These are phyloP conservation scores for Spathaspora sp. DNA, from an alignment of 1,139 yeast species.

Conservation along the genomic window DNA sequence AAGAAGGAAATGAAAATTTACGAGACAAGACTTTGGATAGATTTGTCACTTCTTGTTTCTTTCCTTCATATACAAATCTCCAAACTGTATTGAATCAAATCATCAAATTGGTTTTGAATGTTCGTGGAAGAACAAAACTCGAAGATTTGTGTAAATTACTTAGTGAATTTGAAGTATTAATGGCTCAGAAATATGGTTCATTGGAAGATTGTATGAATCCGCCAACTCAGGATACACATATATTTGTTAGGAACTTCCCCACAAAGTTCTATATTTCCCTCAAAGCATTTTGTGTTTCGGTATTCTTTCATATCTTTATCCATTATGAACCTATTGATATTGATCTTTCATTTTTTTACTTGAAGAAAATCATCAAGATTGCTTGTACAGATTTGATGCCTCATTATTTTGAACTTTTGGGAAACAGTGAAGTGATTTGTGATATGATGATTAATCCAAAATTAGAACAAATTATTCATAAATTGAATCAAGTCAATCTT, in stretches of 20 bases:
- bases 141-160: constrained; percentile 22
- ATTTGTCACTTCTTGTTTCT: constrained; percentile 18
- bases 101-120: constrained; percentile 20
- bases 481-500: constrained; percentile 33
- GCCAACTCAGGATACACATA: constrained; percentile 15
- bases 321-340: constrained; percentile 35
- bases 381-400: constrained; percentile 39
- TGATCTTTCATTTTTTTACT: constrained; percentile 32
- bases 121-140: constrained; percentile 22
- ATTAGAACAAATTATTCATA: constrained; percentile 39
- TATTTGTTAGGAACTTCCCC: constrained; percentile 22
- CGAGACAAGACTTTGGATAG: constrained; percentile 22
- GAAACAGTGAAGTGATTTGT: constrained; percentile 30
- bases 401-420: constrained; percentile 33
- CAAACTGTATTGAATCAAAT: constrained; percentile 13
- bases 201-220: constrained; percentile 23
- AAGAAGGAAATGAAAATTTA: constrained; percentile 24
- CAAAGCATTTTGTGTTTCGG: constrained; percentile 31
- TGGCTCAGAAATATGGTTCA: constrained; percentile 20
- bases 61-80: constrained; percentile 9
- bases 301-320: constrained; percentile 40
- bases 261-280: constrained; percentile 30
- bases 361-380: constrained; percentile 33
- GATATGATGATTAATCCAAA: constrained; percentile 45
- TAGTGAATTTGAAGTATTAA: constrained; percentile 20